A percentile compares a stretch with the other conserved stretches of the same genome.
Conservation (phyloP, 306 rosid species). For the Dalbergia cultrata region DNA sequence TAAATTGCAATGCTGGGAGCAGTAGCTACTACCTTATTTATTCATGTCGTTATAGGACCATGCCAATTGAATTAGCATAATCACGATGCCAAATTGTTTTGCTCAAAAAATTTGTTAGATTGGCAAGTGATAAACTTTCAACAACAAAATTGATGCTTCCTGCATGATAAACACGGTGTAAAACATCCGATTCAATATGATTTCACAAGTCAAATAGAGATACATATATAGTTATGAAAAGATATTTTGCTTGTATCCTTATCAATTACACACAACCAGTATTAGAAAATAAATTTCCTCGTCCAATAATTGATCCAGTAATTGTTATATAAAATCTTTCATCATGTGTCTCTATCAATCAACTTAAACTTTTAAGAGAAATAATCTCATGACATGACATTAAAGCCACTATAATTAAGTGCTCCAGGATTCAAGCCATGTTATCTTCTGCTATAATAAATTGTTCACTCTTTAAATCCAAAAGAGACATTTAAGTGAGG, state of each 20-base stretch:
- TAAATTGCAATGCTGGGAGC: background rate
- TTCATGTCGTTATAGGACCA: background rate
- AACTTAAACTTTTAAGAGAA: too few species aligned
- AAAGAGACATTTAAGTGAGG: too few species aligned
- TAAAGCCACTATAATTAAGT: too few species aligned
- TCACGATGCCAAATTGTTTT: too few species aligned
- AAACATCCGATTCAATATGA: background rate
- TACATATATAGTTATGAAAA: background rate
- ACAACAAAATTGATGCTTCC: slow-evolving; percentile 1
- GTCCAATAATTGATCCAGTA: background rate
- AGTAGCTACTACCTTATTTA: background rate
- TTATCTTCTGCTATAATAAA: too few species aligned
- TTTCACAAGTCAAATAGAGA: slow-evolving; percentile 1
- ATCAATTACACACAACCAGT: too few species aligned
- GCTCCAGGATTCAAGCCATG: too few species aligned
- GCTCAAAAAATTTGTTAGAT: background rate
- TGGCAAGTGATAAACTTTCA: background rate
- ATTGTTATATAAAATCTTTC: background rate
- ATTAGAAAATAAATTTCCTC: background rate
- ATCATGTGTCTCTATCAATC: too few species aligned
- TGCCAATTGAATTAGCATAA: background rate
- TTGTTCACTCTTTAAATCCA: too few species aligned
- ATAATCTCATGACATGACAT: too few species aligned
- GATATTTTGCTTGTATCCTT: background rate
- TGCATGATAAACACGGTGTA: background rate